Evolutionary conservation across 2,329 filamentous ascomycete species (phyloP).

Genomic region (Colletotrichum australisinense): DNA sequence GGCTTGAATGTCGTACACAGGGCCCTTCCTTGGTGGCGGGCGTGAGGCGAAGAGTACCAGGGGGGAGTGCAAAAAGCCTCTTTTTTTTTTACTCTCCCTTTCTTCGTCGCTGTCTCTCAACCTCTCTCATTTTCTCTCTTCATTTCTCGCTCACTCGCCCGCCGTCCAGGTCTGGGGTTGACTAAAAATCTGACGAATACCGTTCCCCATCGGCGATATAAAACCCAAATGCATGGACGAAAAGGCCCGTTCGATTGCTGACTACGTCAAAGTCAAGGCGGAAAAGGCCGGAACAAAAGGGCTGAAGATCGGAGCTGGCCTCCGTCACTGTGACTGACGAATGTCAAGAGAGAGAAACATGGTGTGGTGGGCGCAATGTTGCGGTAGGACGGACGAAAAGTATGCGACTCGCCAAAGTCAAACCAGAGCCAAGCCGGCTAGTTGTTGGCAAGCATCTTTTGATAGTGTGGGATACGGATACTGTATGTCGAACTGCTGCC

Average conservation of each 20-base stretch:
- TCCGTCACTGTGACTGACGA: not conserved
- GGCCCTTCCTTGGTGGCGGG: not conserved
- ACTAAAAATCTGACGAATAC: not conserved
- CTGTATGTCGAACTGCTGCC: not conserved
- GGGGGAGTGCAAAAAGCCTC: not conserved
- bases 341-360: not conserved
- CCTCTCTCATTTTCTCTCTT: not conserved
- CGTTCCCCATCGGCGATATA: not conserved
- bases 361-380: not conserved
- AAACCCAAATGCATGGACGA: not conserved
- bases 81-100: not conserved
- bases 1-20: not conserved
- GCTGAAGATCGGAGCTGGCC: conserved; percentile 5
- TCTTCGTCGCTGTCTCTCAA: too few relatives aligned
- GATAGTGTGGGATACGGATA: not conserved
- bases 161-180: not conserved
- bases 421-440: conserved; percentile 5
- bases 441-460: not conserved
- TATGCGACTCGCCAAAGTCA: conserved; percentile 10
- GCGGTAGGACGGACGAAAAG: not conserved
- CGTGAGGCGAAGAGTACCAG: not conserved
- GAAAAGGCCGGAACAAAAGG: conserved; percentile 1
- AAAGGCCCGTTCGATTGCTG: conserved; percentile 9
- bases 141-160: not conserved
- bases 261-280: conserved; percentile 19